Conservation (phyloP, 441 rosid genomes). For the Adansonia gregorii region DNA sequence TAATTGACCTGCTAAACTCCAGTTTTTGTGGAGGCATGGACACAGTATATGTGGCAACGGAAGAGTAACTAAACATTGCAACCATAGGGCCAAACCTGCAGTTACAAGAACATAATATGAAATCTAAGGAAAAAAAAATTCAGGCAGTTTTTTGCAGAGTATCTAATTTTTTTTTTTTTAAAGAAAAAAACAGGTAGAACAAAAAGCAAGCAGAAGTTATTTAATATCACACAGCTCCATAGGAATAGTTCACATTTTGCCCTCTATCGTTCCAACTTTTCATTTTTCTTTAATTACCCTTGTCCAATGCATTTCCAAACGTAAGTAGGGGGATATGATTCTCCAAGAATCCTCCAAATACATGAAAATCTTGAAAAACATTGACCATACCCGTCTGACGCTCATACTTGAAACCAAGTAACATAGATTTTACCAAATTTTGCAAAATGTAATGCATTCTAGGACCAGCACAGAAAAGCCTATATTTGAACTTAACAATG, state of each 20-base stretch:
- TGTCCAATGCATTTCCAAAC: too few relatives aligned
- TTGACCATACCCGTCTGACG: too few relatives aligned
- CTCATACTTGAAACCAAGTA: too few relatives aligned
- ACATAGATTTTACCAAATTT: background rate
- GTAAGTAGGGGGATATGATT: too few relatives aligned
- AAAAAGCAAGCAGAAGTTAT: background rate
- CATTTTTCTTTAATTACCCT: too few relatives aligned
- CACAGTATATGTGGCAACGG: constrained; percentile 71
- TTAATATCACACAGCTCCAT: background rate
- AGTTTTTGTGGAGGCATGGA: constrained; percentile 77
- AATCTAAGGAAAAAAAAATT: constrained; percentile 14
- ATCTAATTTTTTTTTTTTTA: background rate
- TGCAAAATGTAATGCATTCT: background rate
- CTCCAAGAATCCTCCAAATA: too few relatives aligned
- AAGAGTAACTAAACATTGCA: constrained; percentile 87
- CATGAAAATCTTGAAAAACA: too few relatives aligned
- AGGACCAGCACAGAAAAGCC: background rate
- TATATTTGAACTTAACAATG: background rate
- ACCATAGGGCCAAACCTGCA: constrained; percentile 87
- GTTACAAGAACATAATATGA: constrained; percentile 15
- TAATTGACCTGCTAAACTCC: constrained; percentile 60
- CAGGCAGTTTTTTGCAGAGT: background rate
- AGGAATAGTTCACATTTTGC: background rate
- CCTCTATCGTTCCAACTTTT: too few relatives aligned
- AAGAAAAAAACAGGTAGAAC: too few relatives aligned